These are phyloP conservation scores for Endoconidiophora polonica DNA, from an alignment of 2,329 filamentous ascomycete species.

Conservation along the genomic window DNA sequence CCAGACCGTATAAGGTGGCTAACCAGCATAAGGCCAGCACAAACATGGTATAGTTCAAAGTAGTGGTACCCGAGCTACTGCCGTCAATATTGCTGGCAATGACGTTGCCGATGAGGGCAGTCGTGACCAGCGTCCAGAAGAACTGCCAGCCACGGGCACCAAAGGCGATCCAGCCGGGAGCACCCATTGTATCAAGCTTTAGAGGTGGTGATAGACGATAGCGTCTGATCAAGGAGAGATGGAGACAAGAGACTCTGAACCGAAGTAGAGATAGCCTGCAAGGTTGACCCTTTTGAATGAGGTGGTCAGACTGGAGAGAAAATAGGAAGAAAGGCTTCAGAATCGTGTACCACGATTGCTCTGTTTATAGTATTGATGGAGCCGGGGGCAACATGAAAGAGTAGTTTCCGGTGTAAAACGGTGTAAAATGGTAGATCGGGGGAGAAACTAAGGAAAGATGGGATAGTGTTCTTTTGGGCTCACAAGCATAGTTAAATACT, in stretches of 20 bases:
- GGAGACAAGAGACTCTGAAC: neutral
- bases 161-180: constrained; percentile 25
- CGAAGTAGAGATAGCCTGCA: neutral
- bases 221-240: neutral
- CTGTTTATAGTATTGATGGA: no score
- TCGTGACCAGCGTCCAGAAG: constrained; percentile 35
- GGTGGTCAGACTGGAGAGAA: neutral
- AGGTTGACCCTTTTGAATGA: neutral
- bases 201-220: neutral
- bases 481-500: no score
- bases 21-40: constrained; percentile 50
- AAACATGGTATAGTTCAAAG: constrained; percentile 53
- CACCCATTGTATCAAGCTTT: constrained; percentile 18
- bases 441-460: no score
- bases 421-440: no score
- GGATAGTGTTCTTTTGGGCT: no score
- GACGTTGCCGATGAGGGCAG: constrained; percentile 41
- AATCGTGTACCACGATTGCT: no score
- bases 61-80: constrained; percentile 25
- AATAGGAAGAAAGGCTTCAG: neutral
- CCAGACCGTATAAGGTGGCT: constrained; percentile 44
- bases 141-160: constrained; percentile 32
- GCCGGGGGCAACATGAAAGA: no score
- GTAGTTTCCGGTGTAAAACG: no score
- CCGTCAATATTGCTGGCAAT: constrained; percentile 33